Conservation (phyloP, 2,329 filamentous ascomycete genomes). For the Colletotrichum truncatum region DNA sequence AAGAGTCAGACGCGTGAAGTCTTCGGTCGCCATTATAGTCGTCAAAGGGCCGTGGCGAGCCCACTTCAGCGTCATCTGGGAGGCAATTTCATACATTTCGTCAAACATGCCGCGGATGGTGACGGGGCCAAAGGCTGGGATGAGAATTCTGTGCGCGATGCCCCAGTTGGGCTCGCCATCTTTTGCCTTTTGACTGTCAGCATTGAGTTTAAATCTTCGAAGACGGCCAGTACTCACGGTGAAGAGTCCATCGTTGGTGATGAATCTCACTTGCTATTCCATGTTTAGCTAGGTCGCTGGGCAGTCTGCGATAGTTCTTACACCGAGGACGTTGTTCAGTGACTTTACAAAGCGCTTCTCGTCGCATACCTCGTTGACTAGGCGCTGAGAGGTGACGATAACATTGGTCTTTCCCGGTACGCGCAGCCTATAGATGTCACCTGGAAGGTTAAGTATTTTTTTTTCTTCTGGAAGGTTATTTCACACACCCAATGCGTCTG, state of each 20-base stretch:
- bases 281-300: background rate
- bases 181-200: conserved; percentile 10
- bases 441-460: conserved; percentile 40
- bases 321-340: conserved; percentile 54
- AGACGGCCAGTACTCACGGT: conserved; percentile 14
- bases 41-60: conserved; percentile 51
- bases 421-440: conserved; percentile 68
- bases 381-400: conserved; percentile 60
- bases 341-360: conserved; percentile 73
- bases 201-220: no score
- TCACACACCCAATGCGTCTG: conserved; percentile 70
- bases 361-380: conserved; percentile 72
- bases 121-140: conserved; percentile 76
- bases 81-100: conserved; percentile 60
- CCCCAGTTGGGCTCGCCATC: conserved; percentile 36
- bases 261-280: conserved; percentile 63
- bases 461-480: background rate
- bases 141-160: conserved; percentile 71
- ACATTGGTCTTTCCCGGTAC: conserved; percentile 56
- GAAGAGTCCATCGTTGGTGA: conserved; percentile 50
- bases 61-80: conserved; percentile 64
- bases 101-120: conserved; percentile 69
- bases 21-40: conserved; percentile 61
- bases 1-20: conserved; percentile 70
- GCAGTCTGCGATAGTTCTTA: background rate